Conservation (phyloP, 2,329 filamentous ascomycete species). For the Cytospora leucostoma region DNA sequence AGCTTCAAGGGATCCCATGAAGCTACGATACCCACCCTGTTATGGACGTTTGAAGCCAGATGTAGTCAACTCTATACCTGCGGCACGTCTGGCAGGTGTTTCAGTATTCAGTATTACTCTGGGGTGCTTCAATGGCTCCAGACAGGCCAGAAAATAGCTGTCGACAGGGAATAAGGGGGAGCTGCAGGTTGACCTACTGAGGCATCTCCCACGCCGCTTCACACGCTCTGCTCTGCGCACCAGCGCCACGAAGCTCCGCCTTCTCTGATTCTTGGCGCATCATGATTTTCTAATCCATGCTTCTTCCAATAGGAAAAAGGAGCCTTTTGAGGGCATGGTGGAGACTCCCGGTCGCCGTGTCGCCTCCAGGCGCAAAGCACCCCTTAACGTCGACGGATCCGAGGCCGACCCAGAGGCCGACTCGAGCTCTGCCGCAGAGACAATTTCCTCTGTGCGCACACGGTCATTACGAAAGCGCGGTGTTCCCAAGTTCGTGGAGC, state of each 20-base stretch:
- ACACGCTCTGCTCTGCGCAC: background rate
- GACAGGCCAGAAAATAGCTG: background rate
- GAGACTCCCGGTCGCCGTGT: constrained; percentile 53
- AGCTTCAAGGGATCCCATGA: background rate
- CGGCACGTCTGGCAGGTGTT: background rate
- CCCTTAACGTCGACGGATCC: constrained; percentile 46
- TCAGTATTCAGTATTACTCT: background rate
- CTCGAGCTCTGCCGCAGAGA: constrained; percentile 50
- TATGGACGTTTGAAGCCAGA: background rate
- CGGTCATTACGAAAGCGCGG: constrained; percentile 47
- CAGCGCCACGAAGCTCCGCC: background rate
- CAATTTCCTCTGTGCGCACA: constrained; percentile 33
- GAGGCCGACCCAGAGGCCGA: constrained; percentile 49
- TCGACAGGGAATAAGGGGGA: background rate
- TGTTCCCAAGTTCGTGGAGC: constrained; percentile 52
- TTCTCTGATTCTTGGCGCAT: background rate
- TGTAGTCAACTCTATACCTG: background rate
- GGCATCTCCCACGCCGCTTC: background rate
- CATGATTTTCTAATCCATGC: background rate
- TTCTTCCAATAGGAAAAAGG: constrained; percentile 53
- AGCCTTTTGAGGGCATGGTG: constrained; percentile 62
- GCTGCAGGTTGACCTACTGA: background rate
- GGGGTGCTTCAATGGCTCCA: background rate
- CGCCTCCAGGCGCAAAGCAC: constrained; percentile 53
- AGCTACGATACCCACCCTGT: background rate